Evolutionary conservation across 768 basidiomycete species (phyloP), one percentile per base, ranked within the genome.

Genomic region (Suillus decipiens): DNA sequence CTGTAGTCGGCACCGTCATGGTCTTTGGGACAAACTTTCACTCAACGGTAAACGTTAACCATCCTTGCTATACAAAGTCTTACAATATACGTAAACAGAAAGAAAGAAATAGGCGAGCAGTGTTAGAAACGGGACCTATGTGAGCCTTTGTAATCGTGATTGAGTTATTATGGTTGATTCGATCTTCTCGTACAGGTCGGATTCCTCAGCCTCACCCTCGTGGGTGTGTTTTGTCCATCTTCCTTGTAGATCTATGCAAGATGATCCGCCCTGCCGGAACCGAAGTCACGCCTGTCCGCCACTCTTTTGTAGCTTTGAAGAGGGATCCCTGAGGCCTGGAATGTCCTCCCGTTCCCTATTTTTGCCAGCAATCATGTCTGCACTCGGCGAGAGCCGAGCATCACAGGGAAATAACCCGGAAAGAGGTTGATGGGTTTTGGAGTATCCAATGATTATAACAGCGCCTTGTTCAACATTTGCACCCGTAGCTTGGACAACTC

Each of bases 211-310:
- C 81, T 92, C 47, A 90, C 88, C 28, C 71, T 83, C 50, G 81
- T 88, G 62, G 90, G 90, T 7, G 82, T 88, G 28, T 43, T 11
- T 84, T 89, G 57, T 88, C 89, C 1, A 63, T 89, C 19, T 56
- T 85, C 64, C 89, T 93, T 86, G 86, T 81, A 10, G 79, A 88
- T 63, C 90, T 90, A 15, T 74, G 80, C 41, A 84, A 85, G 63
- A 88, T 93, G 82, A 78, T 89, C 64, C 84, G 90, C 24, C 83
- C 84, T 1, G 89, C 89, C 67, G 89, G 89, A n/a, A 85, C 91
- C 2, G 91, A 92, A 71, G 89, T 90, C 67, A 85, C 97, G n/a
- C 90, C 96, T 0, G 97, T 96, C 75, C 86, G 81, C 65, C 90
- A 86, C 86, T 7, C 80, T 92, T n/a, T 89, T 76, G 64, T 87